Evolutionary conservation across 2,329 filamentous ascomycete genomes (phyloP), one percentile per base, ranked within the genome.

Genomic region (Ophiostoma piceae): DNA sequence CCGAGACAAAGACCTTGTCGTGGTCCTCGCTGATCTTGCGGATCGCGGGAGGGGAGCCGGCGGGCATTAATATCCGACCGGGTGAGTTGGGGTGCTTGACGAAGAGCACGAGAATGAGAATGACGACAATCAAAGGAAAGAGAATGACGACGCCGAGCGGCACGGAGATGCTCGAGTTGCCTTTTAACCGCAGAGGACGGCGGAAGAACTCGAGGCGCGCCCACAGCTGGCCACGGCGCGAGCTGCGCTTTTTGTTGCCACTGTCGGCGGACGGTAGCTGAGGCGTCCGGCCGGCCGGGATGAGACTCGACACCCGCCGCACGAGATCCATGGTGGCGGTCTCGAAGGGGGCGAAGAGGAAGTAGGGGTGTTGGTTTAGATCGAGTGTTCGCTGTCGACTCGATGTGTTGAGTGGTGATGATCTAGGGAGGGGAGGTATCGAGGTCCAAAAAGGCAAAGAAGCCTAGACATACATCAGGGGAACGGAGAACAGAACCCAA

Each of bases 1-100:
- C 95, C 51, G 89, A 91, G 67, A 93, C 91, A 76, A 99, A 99
- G 68, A 97, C 93, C 80, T 96, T 97, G 81, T 99, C 95, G 80
- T 98, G 88, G 76, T 96, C 92, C 81, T 98, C 95, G 81, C 91
- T 97, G 76, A 99, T 99, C 87, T 93, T 94, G 75, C 94, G 89
- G 80, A 97, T 96, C 67, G 91, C 88, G 57, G 94, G 94, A 74
- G 94, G 93, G 70, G 92, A 88, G 65, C 94, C 93, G 71, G 92
- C 90, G 66, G 94, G 94, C 84, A 96, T 92, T 77, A 97, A 81
- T 79, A 96, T 92, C 72, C 90, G 87, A 69, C 90, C 92, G 12
- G 92, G 87, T 43, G 91, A 92, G 77, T 89, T 90, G 71, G 94
- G 92, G 82, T 97, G 93, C 77, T 90, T 88, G 77, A 96, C 87